Evolutionary conservation across 768 basidiomycete genomes (phyloP), one percentile per base, ranked within the genome.

Genomic region (Amanita phalloides): DNA sequence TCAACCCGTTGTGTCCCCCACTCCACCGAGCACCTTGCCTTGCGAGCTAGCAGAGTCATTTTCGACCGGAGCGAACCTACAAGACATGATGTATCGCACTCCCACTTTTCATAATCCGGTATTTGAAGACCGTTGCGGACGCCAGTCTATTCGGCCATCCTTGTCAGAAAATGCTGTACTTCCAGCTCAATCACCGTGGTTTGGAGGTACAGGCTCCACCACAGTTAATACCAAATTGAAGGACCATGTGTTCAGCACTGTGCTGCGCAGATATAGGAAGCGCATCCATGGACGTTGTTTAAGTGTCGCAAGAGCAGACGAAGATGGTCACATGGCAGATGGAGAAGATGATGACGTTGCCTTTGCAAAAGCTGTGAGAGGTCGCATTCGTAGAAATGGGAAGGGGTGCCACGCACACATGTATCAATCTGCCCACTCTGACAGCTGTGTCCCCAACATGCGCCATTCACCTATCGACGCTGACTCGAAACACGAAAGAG

Each of bases 221-320:
- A 78, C 84, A 49, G 93, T 97, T 54, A 98, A 99, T 65, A 91
- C 87, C 36, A 89, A 81, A 64, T 71, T 99, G 53, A 94, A 93
- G 67, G 93, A 98, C 61, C 92, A 95, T 58, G 91, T 99, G 43
- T 95, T 99, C 63, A 87, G 81, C 54, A 87, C 89, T 14, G 82
- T 98, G 30, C 71, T 97, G 55, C 81, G 83, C 45, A 75, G 88
- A 53, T 78, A 91, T 53, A 75, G 77, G 36, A 77, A 79, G 57
- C 77, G 78, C 32, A 68, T 70, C 8, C 71, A 66, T 38, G 71
- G 70, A 21, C 65, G 70, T 28, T 65, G 66, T 57, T 61, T 60
- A 10, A 62, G 68, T 38, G 68, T 60, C 35, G 62, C 68, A 23
- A 69, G 66, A 57, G 74, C 70, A 6, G 81, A 80, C 51, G 81